These are phyloP conservation scores for Chalaropsis thielavioides DNA, from an alignment of 2,329 filamentous ascomycete species.

Conservation along the genomic window DNA sequence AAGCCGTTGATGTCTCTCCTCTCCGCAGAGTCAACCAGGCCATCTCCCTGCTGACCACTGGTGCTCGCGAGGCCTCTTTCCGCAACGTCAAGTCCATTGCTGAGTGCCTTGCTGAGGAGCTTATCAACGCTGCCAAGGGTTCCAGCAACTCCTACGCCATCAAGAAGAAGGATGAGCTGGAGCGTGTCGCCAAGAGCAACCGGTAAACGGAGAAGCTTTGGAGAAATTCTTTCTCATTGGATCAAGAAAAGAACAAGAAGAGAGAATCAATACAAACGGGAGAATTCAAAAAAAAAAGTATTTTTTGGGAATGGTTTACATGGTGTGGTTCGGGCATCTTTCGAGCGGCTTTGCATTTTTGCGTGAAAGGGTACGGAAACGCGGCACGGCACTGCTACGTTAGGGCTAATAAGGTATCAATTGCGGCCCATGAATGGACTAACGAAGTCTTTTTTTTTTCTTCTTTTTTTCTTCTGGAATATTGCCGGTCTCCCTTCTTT, in stretches of 20 bases:
- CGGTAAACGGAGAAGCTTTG: constrained; percentile 54
- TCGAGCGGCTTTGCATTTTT: constrained; percentile 32
- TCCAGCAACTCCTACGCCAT: constrained; percentile 99
- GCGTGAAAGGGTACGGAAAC: constrained; percentile 33
- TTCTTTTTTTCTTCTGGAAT: constrained; percentile 12
- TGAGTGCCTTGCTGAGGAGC: constrained; percentile 98
- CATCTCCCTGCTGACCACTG: constrained; percentile 96
- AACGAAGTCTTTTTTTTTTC: constrained; percentile 17
- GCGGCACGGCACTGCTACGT: constrained; percentile 31
- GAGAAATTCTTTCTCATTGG: constrained; percentile 26
- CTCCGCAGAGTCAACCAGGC: constrained; percentile 99
- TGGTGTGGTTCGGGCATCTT: constrained; percentile 34
- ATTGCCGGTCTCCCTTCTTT: background rate
- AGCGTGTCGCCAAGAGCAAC: constrained; percentile 99
- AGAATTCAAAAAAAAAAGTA: constrained; percentile 18
- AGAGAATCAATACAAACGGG: constrained; percentile 20
- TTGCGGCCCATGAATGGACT: constrained; percentile 19
- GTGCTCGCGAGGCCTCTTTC: constrained; percentile 97
- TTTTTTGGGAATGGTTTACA: constrained; percentile 26
- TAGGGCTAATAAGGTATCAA: constrained; percentile 31
- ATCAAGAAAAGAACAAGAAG: constrained; percentile 19
- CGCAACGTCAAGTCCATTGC: constrained; percentile 99
- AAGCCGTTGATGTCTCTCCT: constrained; percentile 99
- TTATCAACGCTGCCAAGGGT: constrained; percentile 99
- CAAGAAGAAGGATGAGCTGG: constrained; percentile 99